phyloP scores from a whole-genome alignment of 2,329 filamentous ascomycete species.

The Calcarisporium arbuscula region DNA sequence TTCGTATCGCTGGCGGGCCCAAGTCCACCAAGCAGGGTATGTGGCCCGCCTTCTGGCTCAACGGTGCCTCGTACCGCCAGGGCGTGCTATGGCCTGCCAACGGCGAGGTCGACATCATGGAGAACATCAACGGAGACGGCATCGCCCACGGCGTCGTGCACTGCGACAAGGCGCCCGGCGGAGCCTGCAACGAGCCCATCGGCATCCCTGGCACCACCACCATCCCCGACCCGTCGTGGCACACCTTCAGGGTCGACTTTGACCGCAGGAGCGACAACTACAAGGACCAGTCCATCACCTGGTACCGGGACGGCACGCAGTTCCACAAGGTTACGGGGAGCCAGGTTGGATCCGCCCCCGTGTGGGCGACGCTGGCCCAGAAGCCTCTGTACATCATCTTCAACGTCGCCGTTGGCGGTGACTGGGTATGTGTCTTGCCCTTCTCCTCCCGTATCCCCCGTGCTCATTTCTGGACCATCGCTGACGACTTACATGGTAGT shows the following conservation, averaged over 20 bases:
- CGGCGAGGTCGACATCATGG: constrained; percentile 46
- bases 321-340: constrained; percentile 38
- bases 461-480: background rate
- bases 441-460: background rate
- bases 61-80: constrained; percentile 39
- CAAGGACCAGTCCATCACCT: constrained; percentile 41
- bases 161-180: constrained; percentile 36
- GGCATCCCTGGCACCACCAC: constrained; percentile 29
- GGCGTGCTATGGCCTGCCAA: constrained; percentile 42
- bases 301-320: constrained; percentile 37
- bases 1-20: constrained; percentile 35
- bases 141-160: constrained; percentile 42
- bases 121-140: constrained; percentile 39
- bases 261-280: constrained; percentile 38
- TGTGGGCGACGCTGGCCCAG: constrained; percentile 38
- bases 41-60: constrained; percentile 49
- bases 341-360: constrained; percentile 30
- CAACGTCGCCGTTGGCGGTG: constrained; percentile 42
- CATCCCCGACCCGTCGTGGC: constrained; percentile 41
- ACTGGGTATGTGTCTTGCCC: constrained; percentile 29
- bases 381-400: constrained; percentile 39
- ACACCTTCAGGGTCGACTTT: constrained; percentile 41
- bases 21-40: constrained; percentile 37
- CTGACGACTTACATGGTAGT: background rate
- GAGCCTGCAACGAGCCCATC: constrained; percentile 40